phyloP scores from a whole-genome alignment of 177 flowering plant genomes.

The Vitis hybrid region DNA sequence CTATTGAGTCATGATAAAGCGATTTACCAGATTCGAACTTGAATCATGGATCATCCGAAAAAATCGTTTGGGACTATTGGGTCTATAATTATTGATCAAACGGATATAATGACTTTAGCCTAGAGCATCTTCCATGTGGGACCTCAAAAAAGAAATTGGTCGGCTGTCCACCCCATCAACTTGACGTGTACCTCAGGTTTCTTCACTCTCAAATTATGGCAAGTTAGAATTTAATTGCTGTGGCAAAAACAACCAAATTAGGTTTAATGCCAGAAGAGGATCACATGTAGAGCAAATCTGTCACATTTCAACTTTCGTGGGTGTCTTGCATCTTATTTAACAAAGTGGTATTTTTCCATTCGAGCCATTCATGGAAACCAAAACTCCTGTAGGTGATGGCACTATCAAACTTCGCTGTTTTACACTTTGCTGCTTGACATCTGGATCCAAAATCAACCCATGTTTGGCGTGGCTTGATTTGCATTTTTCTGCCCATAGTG shows the following conservation, averaged over 20 bases:
- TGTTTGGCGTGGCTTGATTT: neutral
- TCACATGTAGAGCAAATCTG: slow-evolving; percentile 18
- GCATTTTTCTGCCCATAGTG: too few relatives aligned
- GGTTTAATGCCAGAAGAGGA: slow-evolving; percentile 16
- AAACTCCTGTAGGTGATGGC: neutral
- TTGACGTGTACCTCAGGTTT: slow-evolving; percentile 23
- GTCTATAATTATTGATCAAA: neutral
- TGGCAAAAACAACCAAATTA: slow-evolving; percentile 8
- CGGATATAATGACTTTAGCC: neutral
- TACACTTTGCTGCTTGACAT: neutral
- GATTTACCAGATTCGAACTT: neutral
- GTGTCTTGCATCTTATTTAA: neutral
- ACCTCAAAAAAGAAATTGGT: slow-evolving; percentile 14
- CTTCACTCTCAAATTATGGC: slow-evolving; percentile 21
- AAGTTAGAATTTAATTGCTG: slow-evolving; percentile 14
- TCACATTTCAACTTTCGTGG: neutral
- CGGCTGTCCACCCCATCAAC: slow-evolving; percentile 23
- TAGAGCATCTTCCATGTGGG: slow-evolving; percentile 15
- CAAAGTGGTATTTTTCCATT: neutral
- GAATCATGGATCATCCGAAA: neutral
- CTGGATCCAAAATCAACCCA: neutral
- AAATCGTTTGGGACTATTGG: neutral
- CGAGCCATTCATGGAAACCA: neutral
- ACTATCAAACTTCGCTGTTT: neutral
- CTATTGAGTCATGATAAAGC: too few relatives aligned